Conservation (phyloP, 1,284 basidiomycete genomes). For the Volvariella volvacea region DNA sequence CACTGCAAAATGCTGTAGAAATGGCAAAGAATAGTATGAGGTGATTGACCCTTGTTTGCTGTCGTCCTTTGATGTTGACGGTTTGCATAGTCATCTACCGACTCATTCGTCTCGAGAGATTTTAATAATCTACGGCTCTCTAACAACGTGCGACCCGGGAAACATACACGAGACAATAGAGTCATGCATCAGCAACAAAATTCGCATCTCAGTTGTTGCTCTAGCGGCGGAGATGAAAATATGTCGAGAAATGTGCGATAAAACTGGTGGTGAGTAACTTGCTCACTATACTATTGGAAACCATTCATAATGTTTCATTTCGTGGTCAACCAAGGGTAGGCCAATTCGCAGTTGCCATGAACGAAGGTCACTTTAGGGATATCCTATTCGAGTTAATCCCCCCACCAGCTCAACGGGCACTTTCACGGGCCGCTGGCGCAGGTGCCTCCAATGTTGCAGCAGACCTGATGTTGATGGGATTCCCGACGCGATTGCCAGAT, state of each 20-base stretch:
- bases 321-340: constrained; percentile 42
- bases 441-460: constrained; percentile 58
- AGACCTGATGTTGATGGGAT: constrained; percentile 99
- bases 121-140: constrained; percentile 86
- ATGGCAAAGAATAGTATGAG: constrained; percentile 91
- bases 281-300: background rate
- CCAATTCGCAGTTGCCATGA: constrained; percentile 90
- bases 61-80: constrained; percentile 5
- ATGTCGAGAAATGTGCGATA: constrained; percentile 84
- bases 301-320: background rate
- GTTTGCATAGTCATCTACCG: constrained; percentile 75
- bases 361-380: constrained; percentile 96
- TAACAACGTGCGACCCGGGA: constrained; percentile 95
- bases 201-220: constrained; percentile 89
- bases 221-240: constrained; percentile 97
- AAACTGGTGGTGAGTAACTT: constrained; percentile 71
- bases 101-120: constrained; percentile 95
- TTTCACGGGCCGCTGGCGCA: constrained; percentile 42
- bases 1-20: constrained; percentile 92
- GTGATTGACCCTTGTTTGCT: constrained; percentile 33
- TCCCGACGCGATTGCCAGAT: constrained; percentile 86
- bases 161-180: constrained; percentile 93
- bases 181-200: constrained; percentile 73
- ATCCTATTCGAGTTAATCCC: constrained; percentile 94
- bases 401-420: constrained; percentile 74